phyloP scores from a whole-genome alignment of 768 basidiomycete species.

The Rhizopogon roseolus region DNA sequence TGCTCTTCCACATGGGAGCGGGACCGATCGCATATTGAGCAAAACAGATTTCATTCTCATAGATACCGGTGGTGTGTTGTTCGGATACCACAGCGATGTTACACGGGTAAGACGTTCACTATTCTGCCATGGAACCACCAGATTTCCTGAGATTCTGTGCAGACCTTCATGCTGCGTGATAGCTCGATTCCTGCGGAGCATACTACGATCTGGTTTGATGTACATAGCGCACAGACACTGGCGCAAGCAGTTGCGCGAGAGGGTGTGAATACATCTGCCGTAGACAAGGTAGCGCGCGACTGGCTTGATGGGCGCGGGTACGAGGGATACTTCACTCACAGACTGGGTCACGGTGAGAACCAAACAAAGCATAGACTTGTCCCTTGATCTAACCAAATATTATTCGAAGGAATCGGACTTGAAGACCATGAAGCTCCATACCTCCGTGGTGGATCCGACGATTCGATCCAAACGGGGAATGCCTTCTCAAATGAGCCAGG shows the following conservation, averaged over 20 bases:
- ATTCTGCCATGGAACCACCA: neutral
- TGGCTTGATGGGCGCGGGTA: constrained; percentile 40
- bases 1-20: constrained; percentile 79
- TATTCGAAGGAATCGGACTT: constrained; percentile 66
- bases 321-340: constrained; percentile 69
- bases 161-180: constrained; percentile 63
- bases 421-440: constrained; percentile 84
- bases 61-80: constrained; percentile 66
- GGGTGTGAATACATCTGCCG: constrained; percentile 44
- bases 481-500: constrained; percentile 83
- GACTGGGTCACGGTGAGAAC: constrained; percentile 68
- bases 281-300: constrained; percentile 60
- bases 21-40: constrained; percentile 58
- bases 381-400: constrained; percentile 7
- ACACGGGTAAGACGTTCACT: constrained; percentile 51
- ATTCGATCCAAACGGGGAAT: constrained; percentile 56
- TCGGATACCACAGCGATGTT: constrained; percentile 76
- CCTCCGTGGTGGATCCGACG: constrained; percentile 63
- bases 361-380: neutral
- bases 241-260: constrained; percentile 45
- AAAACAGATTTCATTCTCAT: constrained; percentile 66
- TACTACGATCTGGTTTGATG: constrained; percentile 56
- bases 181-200: constrained; percentile 53
- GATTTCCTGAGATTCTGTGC: neutral
- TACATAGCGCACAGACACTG: constrained; percentile 56